Conservation (phyloP, 2,329 filamentous ascomycete species). For the Nemania diffusa region DNA sequence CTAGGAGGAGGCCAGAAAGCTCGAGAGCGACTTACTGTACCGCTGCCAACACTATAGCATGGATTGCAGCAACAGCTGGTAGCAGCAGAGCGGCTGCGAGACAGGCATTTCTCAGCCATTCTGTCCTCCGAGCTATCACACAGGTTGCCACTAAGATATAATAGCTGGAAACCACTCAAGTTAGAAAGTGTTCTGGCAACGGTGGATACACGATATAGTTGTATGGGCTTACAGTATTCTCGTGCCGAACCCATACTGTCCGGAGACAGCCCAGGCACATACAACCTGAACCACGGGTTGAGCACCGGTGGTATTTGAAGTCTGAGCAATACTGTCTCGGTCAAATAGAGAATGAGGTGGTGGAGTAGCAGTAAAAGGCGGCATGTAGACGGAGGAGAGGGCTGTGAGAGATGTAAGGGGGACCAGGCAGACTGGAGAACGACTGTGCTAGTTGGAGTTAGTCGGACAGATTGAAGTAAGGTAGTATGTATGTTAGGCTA, state of each 20-base stretch:
- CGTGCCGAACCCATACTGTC: slow-evolving; percentile 55
- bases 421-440: slow-evolving; percentile 15
- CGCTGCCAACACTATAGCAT: slow-evolving; percentile 69
- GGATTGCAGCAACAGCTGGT: slow-evolving; percentile 71
- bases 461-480: slow-evolving; percentile 1
- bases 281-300: slow-evolving; percentile 48
- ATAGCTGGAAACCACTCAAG: slow-evolving; percentile 54
- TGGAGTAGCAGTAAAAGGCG: slow-evolving; percentile 49
- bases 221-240: slow-evolving; percentile 51
- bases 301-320: slow-evolving; percentile 41
- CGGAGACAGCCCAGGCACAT: slow-evolving; percentile 57
- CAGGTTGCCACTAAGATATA: slow-evolving; percentile 72
- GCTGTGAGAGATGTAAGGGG: slow-evolving; percentile 12
- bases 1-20: neutral
- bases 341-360: slow-evolving; percentile 44
- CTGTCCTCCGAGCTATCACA: slow-evolving; percentile 68
- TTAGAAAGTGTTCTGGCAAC: slow-evolving; percentile 18
- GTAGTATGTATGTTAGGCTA: too few relatives aligned
- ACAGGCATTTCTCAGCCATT: slow-evolving; percentile 72
- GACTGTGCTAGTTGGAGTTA: slow-evolving; percentile 2
- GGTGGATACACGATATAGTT: neutral
- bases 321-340: slow-evolving; percentile 29
- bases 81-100: slow-evolving; percentile 71
- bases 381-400: slow-evolving; percentile 45
- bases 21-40: slow-evolving; percentile 55